Base-by-base conservation (phyloP, 345 rosid species). In the Hibiscus trionum region DNA sequence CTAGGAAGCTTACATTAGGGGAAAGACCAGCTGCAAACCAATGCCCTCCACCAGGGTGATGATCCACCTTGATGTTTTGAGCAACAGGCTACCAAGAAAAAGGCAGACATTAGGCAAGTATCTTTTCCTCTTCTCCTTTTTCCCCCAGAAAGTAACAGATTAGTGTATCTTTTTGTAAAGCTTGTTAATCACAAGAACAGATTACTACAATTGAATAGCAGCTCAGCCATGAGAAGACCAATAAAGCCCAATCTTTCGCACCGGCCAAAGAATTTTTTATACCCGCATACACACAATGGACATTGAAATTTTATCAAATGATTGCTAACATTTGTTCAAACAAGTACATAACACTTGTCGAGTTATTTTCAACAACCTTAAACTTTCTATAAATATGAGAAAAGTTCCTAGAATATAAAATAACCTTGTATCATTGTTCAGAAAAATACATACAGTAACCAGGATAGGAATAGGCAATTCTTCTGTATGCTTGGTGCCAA, bases 21-120 rank as follows among this genome's bases (percentile, higher is more conserved):
- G 98, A 95, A 76, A 95, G 93, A 74, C 98, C 97, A 80, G 99
- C 99, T 73, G 98, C 97, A 84, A 92, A 90, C 98, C 99, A 95
- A 82, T 95, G 98, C 77, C 99, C 99, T 66, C 97, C 97, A 66
- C 97, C 98, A 61, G 96, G 98, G 76, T 90, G 97, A 92, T 95
- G 99, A 67, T 92, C 92, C 79, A 95, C 97, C 84, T 87, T 95
- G 72, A 88, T 73, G 78, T 88, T 95, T 83, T 87, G 97, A 71
- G 85, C 75, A 74, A 95, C 97, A 75, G 90, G 87, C 99, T 92
- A 73, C 72, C 68, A 66, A 50, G 55, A 66, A 24, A 66, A 39
- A 65, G 12, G 17, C 26, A 50, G 59, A 49, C 16, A 68, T 50
- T 16, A 29, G 21, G 57, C 21, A 47, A 7, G 19, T 47, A 66